phyloP scores from a whole-genome alignment of 2,329 filamentous ascomycete genomes.

The Mycosphaerella arachidis region DNA sequence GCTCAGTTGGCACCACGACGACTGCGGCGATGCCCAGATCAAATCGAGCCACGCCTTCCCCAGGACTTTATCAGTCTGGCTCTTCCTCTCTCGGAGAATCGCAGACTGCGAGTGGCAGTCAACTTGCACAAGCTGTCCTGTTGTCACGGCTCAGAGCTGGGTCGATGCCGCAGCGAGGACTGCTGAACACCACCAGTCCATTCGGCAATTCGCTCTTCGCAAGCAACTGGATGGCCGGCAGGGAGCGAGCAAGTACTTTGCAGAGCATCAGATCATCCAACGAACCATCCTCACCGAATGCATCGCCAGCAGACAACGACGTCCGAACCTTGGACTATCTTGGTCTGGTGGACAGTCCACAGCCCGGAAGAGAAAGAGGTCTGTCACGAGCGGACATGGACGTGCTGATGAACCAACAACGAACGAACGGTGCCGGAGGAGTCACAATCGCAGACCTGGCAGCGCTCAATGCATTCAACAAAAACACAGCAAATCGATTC shows the following conservation, averaged over 20 bases:
- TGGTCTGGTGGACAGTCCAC: constrained; percentile 87
- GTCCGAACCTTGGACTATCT: constrained; percentile 94
- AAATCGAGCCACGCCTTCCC: constrained; percentile 78
- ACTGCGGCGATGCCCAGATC: constrained; percentile 65
- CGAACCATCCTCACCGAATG: constrained; percentile 78
- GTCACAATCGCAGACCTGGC: constrained; percentile 67
- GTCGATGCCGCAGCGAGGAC: constrained; percentile 85
- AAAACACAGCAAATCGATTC: constrained; percentile 74
- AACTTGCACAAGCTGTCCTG: constrained; percentile 60
- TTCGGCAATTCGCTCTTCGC: constrained; percentile 88
- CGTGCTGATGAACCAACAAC: constrained; percentile 48
- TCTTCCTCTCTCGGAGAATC: constrained; percentile 35
- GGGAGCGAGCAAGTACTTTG: constrained; percentile 81
- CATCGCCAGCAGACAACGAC: constrained; percentile 79
- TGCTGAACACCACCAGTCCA: constrained; percentile 55
- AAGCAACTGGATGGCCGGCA: constrained; percentile 74
- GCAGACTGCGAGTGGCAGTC: constrained; percentile 44
- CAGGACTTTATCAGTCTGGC: constrained; percentile 75
- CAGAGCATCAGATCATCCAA: constrained; percentile 86
- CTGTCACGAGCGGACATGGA: constrained; percentile 57
- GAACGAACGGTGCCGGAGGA: constrained; percentile 45
- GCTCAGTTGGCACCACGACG: constrained; percentile 56
- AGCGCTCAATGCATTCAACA: constrained; percentile 70
- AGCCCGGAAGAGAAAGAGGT: constrained; percentile 64
- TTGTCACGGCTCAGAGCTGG: constrained; percentile 84